phyloP scores from a whole-genome alignment of 371 early-diverging fungal species.

The Mortierella sp. region DNA sequence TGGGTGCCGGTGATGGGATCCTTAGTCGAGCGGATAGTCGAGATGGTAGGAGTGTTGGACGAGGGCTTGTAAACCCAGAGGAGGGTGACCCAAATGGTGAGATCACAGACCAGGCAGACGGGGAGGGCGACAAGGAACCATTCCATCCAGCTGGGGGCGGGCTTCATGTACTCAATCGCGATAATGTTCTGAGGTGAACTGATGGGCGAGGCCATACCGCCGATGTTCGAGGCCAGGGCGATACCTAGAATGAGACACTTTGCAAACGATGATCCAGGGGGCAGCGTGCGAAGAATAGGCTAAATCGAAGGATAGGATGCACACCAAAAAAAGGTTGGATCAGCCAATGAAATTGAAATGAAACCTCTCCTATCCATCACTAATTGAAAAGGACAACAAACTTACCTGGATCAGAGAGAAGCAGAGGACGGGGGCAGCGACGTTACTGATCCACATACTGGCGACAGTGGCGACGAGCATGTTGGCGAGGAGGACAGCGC shows the following conservation, averaged over 20 bases:
- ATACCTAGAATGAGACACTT: constrained; percentile 93
- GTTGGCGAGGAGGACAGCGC: constrained; percentile 87
- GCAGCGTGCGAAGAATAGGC: constrained; percentile 88
- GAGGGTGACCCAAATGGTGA: constrained; percentile 88
- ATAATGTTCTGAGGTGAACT: constrained; percentile 96
- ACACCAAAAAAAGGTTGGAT: neutral
- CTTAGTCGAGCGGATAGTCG: constrained; percentile 67
- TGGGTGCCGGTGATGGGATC: constrained; percentile 78
- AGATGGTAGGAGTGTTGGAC: constrained; percentile 64
- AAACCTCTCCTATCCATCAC: constrained; percentile 4
- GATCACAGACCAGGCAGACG: constrained; percentile 75
- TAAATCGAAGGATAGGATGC: constrained; percentile 25
- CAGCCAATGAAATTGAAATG: neutral
- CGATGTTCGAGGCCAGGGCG: constrained; percentile 94
- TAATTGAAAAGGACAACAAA: neutral
- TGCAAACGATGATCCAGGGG: constrained; percentile 78
- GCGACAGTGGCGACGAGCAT: constrained; percentile 96
- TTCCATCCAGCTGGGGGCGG: constrained; percentile 87
- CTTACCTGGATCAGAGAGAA: constrained; percentile 90
- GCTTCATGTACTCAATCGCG: constrained; percentile 87
- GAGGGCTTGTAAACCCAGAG: constrained; percentile 77
- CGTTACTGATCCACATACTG: constrained; percentile 98
- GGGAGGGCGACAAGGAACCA: constrained; percentile 89
- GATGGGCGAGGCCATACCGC: constrained; percentile 98
- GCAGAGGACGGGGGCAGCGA: constrained; percentile 97